These are phyloP conservation scores for Capniomyces stellatus DNA, from an alignment of 371 early-diverging fungal species.

Conservation along the genomic window DNA sequence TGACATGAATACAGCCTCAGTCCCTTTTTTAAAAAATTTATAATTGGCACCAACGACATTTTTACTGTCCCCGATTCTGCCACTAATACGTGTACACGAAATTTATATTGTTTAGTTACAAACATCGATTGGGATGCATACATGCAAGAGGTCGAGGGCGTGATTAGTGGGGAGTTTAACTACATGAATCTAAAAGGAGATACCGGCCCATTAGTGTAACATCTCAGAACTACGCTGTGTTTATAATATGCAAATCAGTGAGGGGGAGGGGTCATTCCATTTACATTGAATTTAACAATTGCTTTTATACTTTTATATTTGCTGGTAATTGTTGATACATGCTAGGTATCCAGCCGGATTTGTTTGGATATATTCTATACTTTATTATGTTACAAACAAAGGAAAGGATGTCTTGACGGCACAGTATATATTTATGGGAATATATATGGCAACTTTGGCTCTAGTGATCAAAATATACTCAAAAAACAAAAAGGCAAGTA, in stretches of 20 bases:
- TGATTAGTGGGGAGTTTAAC: conserved; percentile 59
- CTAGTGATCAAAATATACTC: conserved; percentile 47
- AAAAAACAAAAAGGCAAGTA: conserved; percentile 12
- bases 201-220: conserved; percentile 77
- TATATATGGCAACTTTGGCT: conserved; percentile 46
- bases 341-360: conserved; percentile 76
- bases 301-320: neutral
- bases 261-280: too few relatives aligned
- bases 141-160: conserved; percentile 76
- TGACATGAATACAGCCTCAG: too few relatives aligned
- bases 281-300: too few relatives aligned
- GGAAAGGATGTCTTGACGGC: conserved; percentile 50
- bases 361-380: conserved; percentile 58
- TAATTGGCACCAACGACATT: too few relatives aligned
- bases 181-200: conserved; percentile 66
- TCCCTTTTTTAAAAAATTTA: too few relatives aligned
- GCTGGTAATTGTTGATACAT: conserved; percentile 15
- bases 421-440: conserved; percentile 59
- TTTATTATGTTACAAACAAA: conserved; percentile 45
- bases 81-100: conserved; percentile 1
- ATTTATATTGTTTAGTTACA: conserved; percentile 31
- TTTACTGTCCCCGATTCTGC: neutral
- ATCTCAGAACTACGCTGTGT: conserved; percentile 5
- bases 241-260: neutral
- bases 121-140: conserved; percentile 91